Evolutionary conservation across 495 filamentous ascomycete genomes (phyloP).

Genomic region (Hyaloscypha variabilis): DNA sequence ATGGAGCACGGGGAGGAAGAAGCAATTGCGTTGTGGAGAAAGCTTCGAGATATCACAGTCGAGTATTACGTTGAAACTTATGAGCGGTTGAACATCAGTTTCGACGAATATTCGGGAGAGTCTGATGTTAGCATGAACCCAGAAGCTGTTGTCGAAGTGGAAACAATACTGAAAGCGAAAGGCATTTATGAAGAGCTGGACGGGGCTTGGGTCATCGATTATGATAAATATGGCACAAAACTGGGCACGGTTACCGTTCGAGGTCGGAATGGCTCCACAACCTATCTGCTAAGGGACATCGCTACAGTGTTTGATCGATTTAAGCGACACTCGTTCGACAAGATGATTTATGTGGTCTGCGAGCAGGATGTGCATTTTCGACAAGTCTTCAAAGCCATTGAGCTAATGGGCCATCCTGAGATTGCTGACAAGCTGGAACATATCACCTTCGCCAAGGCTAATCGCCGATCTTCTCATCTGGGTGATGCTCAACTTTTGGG

Average conservation of each 20-base stretch:
- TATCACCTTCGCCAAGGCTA: constrained; percentile 73
- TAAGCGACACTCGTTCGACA: constrained; percentile 60
- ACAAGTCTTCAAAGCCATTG: constrained; percentile 71
- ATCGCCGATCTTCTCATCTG: constrained; percentile 64
- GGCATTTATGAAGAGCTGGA: constrained; percentile 66
- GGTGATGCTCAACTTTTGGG: constrained; percentile 44
- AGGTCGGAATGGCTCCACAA: constrained; percentile 68
- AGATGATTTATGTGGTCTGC: constrained; percentile 79
- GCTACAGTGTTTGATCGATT: constrained; percentile 66
- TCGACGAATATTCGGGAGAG: constrained; percentile 74
- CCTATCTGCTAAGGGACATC: constrained; percentile 76
- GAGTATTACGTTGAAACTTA: constrained; percentile 65
- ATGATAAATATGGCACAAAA: constrained; percentile 13
- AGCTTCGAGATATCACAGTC: constrained; percentile 67
- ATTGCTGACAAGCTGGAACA: constrained; percentile 65
- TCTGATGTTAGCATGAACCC: constrained; percentile 59
- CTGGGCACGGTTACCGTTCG: constrained; percentile 42
- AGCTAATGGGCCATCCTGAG: constrained; percentile 67
- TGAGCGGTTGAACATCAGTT: constrained; percentile 67
- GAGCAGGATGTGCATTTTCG: constrained; percentile 73
- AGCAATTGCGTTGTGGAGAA: constrained; percentile 66
- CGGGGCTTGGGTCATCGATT: constrained; percentile 56
- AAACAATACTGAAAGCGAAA: constrained; percentile 56
- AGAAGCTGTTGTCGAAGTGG: constrained; percentile 57
- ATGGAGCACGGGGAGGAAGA: constrained; percentile 67